Base-by-base conservation (phyloP, 495 filamentous ascomycete species). In the Umbilicaria muhlenbergii region DNA sequence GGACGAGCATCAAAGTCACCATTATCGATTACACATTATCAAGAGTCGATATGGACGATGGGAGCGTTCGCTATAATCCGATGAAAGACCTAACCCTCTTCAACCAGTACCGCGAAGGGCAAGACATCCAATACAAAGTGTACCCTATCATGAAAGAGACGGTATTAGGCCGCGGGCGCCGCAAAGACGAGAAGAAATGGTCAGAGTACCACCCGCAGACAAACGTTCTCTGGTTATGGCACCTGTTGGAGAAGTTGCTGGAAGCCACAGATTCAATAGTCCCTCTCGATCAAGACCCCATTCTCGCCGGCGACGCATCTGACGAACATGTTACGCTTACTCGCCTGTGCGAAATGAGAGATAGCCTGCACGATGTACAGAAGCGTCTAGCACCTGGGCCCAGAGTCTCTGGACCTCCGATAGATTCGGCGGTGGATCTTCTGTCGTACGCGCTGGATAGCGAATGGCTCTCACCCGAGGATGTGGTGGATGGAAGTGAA, bases 1-100 rank as follows among this genome's bases (percentile, higher is more conserved):
- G 70, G 45, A 85, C 83, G 5, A 70, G 69, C 5, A 61, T 92
- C 0, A 76, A 86, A 38, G 76, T 84, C 7, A 93, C 86, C 0
- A 73, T 94, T 21, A 83, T 94, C 46, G 87, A 94, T 58, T 94
- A 93, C 56, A 88, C 86, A 1, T 74, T 93, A 33, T 92, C 84
- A 0, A 76, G 87, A 14, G 81, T 73, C 3, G 46, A 28, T 6
- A 28, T 28, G 24, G 24, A 28, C 24, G 24, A 28, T 10, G 24
- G 24, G 4, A 62, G 68, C 19, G 50, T 65, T 28, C 60, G 68
- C n/a, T 67, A 62, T 5, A 43, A 58, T 51, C 31, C 45, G 60
- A 39, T 51, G 66, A 50, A 51, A 64, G 50, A 71, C 61, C 21
- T 64, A 62, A 54, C 42, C 56, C 59, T 41, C 0, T 48, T 50